Evolutionary conservation across 1,139 yeast species (phyloP).

Genomic region (Pichia sp.): DNA sequence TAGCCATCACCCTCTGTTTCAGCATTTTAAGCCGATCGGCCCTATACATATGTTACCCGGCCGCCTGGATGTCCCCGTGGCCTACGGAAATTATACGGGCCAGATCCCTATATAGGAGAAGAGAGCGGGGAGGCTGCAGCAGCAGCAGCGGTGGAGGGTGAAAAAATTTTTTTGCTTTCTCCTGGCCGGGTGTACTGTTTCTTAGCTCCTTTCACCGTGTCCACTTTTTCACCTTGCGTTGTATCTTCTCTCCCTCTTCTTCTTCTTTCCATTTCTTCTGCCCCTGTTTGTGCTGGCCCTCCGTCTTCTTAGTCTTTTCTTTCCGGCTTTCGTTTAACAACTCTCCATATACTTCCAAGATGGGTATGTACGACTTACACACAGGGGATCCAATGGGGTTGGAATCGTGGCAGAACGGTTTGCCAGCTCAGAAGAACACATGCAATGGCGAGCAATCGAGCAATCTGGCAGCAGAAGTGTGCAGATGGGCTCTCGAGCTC

Average conservation of each 20-base stretch:
- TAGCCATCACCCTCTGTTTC: too few species aligned
- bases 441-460: too few species aligned
- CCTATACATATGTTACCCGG: background rate
- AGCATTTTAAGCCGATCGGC: too few species aligned
- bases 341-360: conserved; percentile 13
- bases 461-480: too few species aligned
- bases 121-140: background rate
- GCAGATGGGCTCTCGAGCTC: too few species aligned
- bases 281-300: background rate
- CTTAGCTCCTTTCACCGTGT: background rate
- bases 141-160: background rate
- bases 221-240: conserved; percentile 1
- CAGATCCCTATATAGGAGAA: background rate
- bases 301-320: background rate
- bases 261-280: background rate
- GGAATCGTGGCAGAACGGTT: too few species aligned
- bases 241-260: background rate
- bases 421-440: too few species aligned
- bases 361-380: conserved; percentile 13
- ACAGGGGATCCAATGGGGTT: background rate
- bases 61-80: too few species aligned
- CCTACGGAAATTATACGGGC: too few species aligned
- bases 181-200: background rate
- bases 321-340: conserved; percentile 7
- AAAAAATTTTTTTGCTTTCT: background rate